A percentile compares a stretch with the other conserved stretches of the same genome.
phyloP scores from a whole-genome alignment of 2,329 filamentous ascomycete species.

The Colletotrichum ledebouriae region DNA sequence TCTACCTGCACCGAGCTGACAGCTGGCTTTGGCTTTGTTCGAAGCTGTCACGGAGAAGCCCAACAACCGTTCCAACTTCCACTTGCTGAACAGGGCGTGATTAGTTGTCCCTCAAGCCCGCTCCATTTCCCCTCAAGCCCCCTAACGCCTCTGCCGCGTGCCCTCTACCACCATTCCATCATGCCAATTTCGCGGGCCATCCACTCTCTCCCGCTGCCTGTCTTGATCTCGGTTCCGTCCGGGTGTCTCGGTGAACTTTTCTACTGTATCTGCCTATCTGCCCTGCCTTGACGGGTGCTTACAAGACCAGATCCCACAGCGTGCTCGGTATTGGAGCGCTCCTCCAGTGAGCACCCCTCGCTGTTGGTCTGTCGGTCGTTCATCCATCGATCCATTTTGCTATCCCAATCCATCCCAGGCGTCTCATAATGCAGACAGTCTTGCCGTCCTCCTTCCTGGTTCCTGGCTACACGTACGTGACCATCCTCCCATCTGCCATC shows the following conservation, averaged over 20 bases:
- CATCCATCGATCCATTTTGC: conserved; percentile 17
- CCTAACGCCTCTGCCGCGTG: conserved; percentile 10
- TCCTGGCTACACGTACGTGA: conserved; percentile 35
- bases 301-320: not conserved
- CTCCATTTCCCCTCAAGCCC: conserved; percentile 9
- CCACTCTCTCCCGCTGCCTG: conserved; percentile 27
- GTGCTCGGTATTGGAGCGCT: conserved; percentile 1
- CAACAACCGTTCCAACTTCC: not conserved
- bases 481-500: conserved; percentile 38
- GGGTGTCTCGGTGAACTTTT: too few species aligned
- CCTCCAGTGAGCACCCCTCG: conserved; percentile 8
- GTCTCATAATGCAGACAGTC: conserved; percentile 11
- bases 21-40: conserved; percentile 2
- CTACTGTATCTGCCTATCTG: conserved; percentile 3
- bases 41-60: not conserved
- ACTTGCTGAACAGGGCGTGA: not conserved
- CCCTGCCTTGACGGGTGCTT: not conserved
- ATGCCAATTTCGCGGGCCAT: conserved; percentile 24
- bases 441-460: conserved; percentile 34
- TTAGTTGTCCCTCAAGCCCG: not conserved
- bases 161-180: conserved; percentile 16
- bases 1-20: conserved; percentile 12
- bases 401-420: conserved; percentile 10
- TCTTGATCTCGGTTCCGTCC: conserved; percentile 12
- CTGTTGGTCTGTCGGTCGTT: conserved; percentile 24